Evolutionary conservation across 345 rosid species (phyloP).

Genomic region (Dimocarpus longan): DNA sequence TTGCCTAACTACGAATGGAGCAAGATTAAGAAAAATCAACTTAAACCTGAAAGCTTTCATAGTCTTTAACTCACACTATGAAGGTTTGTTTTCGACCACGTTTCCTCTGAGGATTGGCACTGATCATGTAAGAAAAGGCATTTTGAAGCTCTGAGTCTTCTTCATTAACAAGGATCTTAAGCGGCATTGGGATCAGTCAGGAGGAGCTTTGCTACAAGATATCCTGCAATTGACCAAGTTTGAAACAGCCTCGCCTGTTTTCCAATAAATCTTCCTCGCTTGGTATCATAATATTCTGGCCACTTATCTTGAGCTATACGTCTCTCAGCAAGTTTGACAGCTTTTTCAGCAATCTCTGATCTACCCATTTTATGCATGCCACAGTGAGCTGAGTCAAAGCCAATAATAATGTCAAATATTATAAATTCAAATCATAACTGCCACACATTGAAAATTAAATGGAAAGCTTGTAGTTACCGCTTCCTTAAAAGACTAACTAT

Average conservation of each 20-base stretch:
- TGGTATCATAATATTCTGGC: constrained; percentile 93
- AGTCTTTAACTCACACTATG: constrained; percentile 42
- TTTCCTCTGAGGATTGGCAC: constrained; percentile 71
- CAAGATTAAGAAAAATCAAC: constrained; percentile 2
- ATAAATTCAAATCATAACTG: not conserved
- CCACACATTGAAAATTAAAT: not conserved
- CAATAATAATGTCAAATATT: constrained; percentile 8
- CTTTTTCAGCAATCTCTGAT: constrained; percentile 79
- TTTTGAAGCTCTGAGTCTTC: constrained; percentile 73
- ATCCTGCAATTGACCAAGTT: constrained; percentile 94
- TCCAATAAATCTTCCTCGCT: constrained; percentile 78
- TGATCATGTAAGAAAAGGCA: constrained; percentile 66
- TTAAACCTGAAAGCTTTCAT: not conserved
- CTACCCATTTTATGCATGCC: constrained; percentile 89
- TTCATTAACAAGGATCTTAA: constrained; percentile 55
- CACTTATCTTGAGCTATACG: constrained; percentile 71
- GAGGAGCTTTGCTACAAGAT: constrained; percentile 83
- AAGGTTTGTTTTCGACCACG: constrained; percentile 57
- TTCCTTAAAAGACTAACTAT: not conserved
- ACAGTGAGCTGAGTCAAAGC: constrained; percentile 60
- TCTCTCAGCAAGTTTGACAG: constrained; percentile 71
- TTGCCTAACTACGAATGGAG: not conserved
- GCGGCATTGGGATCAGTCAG: constrained; percentile 69
- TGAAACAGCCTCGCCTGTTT: constrained; percentile 82
- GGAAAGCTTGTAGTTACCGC: not conserved